These are phyloP conservation scores for Nannizziopsis arthrosporioides DNA, from an alignment of 2,329 filamentous ascomycete genomes.

Conservation along the genomic window DNA sequence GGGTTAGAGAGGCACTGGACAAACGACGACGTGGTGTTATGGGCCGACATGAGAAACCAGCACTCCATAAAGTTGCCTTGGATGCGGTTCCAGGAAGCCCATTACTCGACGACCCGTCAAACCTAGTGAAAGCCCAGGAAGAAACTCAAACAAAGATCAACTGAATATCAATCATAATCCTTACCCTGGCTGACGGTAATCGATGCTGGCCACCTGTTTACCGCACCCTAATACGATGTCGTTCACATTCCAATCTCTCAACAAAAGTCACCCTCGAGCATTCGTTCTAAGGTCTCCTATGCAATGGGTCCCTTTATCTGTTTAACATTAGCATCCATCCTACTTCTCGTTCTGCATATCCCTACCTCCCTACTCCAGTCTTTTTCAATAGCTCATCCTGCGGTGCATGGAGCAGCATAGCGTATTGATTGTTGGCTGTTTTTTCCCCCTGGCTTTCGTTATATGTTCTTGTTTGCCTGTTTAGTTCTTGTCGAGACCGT, in stretches of 20 bases:
- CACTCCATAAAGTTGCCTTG: slow-evolving; percentile 75
- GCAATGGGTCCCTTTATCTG: no score
- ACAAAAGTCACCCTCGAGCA: no score
- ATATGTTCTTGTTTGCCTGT: background rate
- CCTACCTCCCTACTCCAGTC: background rate
- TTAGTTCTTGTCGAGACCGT: no score
- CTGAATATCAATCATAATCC: background rate
- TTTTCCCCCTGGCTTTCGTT: background rate
- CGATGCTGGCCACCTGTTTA: slow-evolving; percentile 2
- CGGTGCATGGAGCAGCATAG: no score
- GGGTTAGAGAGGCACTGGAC: slow-evolving; percentile 65
- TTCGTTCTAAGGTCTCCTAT: no score
- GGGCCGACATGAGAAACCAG: slow-evolving; percentile 54
- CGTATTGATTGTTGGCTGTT: background rate
- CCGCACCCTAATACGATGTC: background rate
- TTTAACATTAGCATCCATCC: no score
- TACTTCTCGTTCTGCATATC: background rate
- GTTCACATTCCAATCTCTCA: background rate
- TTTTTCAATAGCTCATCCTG: background rate
- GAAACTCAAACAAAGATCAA: no score
- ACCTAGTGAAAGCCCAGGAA: background rate
- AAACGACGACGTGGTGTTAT: slow-evolving; percentile 50
- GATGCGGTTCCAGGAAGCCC: slow-evolving; percentile 50
- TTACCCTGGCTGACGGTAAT: background rate
- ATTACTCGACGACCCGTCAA: slow-evolving; percentile 21